Evolutionary conservation across 208 protist genomes (phyloP).

Genomic region (Trypanosoma vivax): DNA sequence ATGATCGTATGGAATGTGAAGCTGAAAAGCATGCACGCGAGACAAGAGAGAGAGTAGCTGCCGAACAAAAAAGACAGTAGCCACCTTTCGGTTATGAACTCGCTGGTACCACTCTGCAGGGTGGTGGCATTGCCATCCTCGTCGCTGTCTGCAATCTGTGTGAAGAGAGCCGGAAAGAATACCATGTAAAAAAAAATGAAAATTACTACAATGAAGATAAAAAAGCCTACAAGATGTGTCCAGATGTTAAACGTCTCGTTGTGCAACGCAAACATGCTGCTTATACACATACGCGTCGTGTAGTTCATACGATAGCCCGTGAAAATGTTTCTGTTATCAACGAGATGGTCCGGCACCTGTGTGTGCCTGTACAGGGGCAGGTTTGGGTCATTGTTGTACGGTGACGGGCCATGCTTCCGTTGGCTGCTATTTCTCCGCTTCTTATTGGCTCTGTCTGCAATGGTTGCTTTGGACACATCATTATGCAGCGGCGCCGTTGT

Average conservation of each 20-base stretch:
- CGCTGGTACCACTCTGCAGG: too few relatives aligned
- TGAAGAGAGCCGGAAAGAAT: slow-evolving; percentile 15
- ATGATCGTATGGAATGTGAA: slow-evolving; percentile 67
- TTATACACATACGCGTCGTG: slow-evolving; percentile 36
- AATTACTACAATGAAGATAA: slow-evolving; percentile 48
- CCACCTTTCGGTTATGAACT: too few relatives aligned
- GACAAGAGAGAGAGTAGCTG: slow-evolving; percentile 64
- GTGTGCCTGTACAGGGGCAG: too few relatives aligned
- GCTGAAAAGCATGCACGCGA: slow-evolving; percentile 75
- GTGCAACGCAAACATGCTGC: slow-evolving; percentile 66
- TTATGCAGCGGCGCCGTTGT: too few relatives aligned
- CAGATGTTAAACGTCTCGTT: slow-evolving; percentile 87
- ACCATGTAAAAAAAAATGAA: slow-evolving; percentile 33
- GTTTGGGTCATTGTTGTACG: slow-evolving; percentile 23
- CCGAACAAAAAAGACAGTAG: too few relatives aligned
- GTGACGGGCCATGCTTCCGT: slow-evolving; percentile 2
- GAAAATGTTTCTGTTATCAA: slow-evolving; percentile 39
- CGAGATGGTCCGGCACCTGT: slow-evolving; percentile 16
- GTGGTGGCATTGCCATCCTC: too few relatives aligned
- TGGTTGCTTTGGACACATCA: too few relatives aligned
- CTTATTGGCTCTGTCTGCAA: too few relatives aligned
- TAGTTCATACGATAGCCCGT: slow-evolving; percentile 69
- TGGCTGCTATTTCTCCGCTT: not conserved
- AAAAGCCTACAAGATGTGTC: slow-evolving; percentile 65
- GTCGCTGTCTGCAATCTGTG: too few relatives aligned